These are phyloP conservation scores for Tricholoma matsutake DNA, from an alignment of 768 basidiomycete genomes.

Conservation along the genomic window DNA sequence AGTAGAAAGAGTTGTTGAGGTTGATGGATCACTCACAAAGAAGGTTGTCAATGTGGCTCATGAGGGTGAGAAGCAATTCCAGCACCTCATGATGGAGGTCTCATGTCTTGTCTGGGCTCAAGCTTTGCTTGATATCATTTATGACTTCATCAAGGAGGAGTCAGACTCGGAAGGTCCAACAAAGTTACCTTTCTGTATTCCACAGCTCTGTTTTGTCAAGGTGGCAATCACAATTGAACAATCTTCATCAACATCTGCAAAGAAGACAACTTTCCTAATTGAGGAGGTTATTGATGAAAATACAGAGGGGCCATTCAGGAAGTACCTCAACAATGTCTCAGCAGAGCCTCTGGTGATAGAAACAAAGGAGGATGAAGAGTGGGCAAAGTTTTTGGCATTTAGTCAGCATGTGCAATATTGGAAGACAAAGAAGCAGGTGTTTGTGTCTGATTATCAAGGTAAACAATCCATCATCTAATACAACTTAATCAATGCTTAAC, in stretches of 20 bases:
- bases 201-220: constrained; percentile 6
- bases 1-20: constrained; percentile 4
- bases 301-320: not conserved
- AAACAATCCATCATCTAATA: not conserved
- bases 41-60: constrained; percentile 4
- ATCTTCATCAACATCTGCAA: not conserved
- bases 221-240: constrained; percentile 6
- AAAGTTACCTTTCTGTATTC: constrained; percentile 4
- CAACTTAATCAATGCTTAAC: too few relatives aligned
- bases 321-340: too few relatives aligned
- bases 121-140: not conserved
- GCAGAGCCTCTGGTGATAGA: not conserved
- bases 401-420: constrained; percentile 13
- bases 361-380: not conserved
- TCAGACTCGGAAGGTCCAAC: not conserved
- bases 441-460: not conserved
- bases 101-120: not conserved
- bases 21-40: constrained; percentile 1
- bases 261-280: constrained; percentile 3
- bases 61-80: constrained; percentile 4
- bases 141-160: not conserved
- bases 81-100: constrained; percentile 1
- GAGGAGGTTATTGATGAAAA: constrained; percentile 7
- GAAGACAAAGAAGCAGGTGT: not conserved
- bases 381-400: not conserved